phyloP scores from a whole-genome alignment of 2,329 filamentous ascomycete genomes.

The Esteya vermicola region DNA sequence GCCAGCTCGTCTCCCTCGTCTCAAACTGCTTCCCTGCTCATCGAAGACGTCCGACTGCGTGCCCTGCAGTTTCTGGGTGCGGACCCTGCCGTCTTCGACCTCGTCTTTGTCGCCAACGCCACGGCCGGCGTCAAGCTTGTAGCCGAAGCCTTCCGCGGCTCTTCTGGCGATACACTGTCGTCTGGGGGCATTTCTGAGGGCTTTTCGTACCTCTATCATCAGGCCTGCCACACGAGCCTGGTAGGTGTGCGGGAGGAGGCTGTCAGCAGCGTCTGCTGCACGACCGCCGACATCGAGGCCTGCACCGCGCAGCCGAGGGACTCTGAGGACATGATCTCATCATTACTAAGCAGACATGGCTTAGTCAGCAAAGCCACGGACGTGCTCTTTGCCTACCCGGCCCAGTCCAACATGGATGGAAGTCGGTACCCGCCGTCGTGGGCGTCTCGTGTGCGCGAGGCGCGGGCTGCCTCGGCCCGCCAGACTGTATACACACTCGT shows the following conservation, averaged over 20 bases:
- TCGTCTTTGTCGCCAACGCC: conserved; percentile 85
- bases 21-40: conserved; percentile 56
- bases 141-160: conserved; percentile 58
- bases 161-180: no score
- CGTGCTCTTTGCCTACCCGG: conserved; percentile 63
- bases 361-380: conserved; percentile 39
- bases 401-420: conserved; percentile 88
- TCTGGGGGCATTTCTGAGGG: no score
- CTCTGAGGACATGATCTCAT: no score
- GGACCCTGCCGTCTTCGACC: conserved; percentile 65
- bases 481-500: conserved; percentile 59
- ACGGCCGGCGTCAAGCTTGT: conserved; percentile 85
- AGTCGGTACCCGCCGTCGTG: conserved; percentile 58
- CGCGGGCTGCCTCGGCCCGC: no score
- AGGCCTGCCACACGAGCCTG: conserved; percentile 74
- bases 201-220: conserved; percentile 73
- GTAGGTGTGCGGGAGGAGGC: conserved; percentile 69
- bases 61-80: conserved; percentile 68
- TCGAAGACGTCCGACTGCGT: conserved; percentile 62
- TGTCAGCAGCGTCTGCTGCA: conserved; percentile 48
- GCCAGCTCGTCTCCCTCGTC: conserved; percentile 70
- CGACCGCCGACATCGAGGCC: conserved; percentile 44
- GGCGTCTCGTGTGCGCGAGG: conserved; percentile 24
- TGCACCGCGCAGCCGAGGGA: no score
- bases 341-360: no score